Evolutionary conservation across 352 stramenopile species (phyloP), one percentile per base, ranked within the genome.

Genomic region (Phytophthora fragariae): DNA sequence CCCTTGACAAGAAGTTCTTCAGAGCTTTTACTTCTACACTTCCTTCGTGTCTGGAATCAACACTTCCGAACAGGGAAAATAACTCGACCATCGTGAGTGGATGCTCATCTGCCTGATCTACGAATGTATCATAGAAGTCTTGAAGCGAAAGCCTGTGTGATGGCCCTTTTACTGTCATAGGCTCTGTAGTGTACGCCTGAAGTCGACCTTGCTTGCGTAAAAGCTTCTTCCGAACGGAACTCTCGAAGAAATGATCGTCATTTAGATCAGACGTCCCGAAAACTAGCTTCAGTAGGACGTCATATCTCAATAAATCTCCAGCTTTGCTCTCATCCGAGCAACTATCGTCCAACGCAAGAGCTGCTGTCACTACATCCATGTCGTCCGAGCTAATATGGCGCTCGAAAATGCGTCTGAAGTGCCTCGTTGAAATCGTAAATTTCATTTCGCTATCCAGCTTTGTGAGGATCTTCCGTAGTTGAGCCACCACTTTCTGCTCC

Each of bases 341-440:
- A 24, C 9, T 9, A 17, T 12, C n/a, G 19, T 65, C 50, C 12
- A 62, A 41, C 6, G 29, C 59, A 17, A 91, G 67, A 2, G 50
- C 73, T 33, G 57, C 12, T 1, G 29, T 33, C 0, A 90, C 27
- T 3, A 79, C 50, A 4, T 76, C 77, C 19, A 91, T 39, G n/a
- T 91, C 80, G 3, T 78, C 55, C 0, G 65, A 17, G 9, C 55
- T 54, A n/a, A 88, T 63, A 47, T 91, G 85, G 19, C 75, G 73
- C 24, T 90, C 74, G 31, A 92, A 85, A 11, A 92, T 80, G 1
- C 83, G 77, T 31, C 62, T 53, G 59, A 92, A 90, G 37, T 87
- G 66, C 11, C 70, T 68, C 31, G 54, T 53, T 14, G 83, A 79
- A 33, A 92, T 68, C 9, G 46, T 50, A 46, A 83, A 91, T 1